Percentiles rank a stretch among this genome's conserved stretches.
These are phyloP conservation scores for Ogataea methylovora DNA, from an alignment of 805 yeast genomes.

Conservation along the genomic window DNA sequence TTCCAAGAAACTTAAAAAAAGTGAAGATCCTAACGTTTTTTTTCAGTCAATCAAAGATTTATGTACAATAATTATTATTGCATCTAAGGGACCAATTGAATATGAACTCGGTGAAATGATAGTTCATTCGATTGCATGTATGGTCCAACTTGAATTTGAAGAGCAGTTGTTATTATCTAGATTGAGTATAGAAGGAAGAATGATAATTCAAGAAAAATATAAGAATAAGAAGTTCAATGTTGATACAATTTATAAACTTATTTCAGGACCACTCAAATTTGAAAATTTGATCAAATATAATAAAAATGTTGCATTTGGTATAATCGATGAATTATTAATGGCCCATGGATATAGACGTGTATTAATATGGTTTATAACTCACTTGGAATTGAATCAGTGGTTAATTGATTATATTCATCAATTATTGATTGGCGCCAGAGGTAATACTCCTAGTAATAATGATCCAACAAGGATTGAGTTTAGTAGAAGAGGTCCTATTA, in stretches of 20 bases:
- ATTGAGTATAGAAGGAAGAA: conserved; percentile 17
- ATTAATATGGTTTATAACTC: conserved; percentile 62
- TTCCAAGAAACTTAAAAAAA: conserved; percentile 12
- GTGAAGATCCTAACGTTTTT: conserved; percentile 13
- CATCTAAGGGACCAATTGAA: background rate
- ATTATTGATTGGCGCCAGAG: conserved; percentile 49
- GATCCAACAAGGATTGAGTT: conserved; percentile 25
- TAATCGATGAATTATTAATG: conserved; percentile 69
- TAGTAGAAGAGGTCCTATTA: conserved; percentile 50
- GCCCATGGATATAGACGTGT: conserved; percentile 55
- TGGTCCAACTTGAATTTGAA: conserved; percentile 38
- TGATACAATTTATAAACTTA: conserved; percentile 41
- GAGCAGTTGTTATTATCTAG: conserved; percentile 14
- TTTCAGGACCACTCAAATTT: conserved; percentile 38
- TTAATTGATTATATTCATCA: conserved; percentile 59
- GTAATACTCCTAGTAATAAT: conserved; percentile 25
- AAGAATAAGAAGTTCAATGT: conserved; percentile 31
- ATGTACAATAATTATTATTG: no score
- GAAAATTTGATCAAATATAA: conserved; percentile 42
- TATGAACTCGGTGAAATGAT: conserved; percentile 22
- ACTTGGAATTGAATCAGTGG: conserved; percentile 46
- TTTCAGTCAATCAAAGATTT: conserved; percentile 21
- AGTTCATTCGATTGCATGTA: conserved; percentile 44
- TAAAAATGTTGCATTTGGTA: conserved; percentile 42
- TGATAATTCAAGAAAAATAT: conserved; percentile 14